Percentiles rank a stretch among this genome's conserved stretches.
Evolutionary conservation across 176 grass and related monocot genomes (phyloP).

Genomic region (Guadua angustifolia): DNA sequence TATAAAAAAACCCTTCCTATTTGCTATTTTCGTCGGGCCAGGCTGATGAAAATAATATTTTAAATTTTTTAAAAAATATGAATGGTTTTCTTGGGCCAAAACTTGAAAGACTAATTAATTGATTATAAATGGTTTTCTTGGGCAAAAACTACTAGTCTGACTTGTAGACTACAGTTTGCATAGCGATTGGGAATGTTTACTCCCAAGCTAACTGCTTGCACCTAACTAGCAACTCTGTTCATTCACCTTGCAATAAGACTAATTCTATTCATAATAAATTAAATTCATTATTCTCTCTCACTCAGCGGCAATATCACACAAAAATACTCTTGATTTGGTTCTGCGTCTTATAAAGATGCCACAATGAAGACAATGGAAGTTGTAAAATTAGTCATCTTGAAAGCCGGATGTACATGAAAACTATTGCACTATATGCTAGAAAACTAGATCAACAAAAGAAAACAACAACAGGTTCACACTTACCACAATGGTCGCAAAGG

Average conservation of each 20-base stretch:
- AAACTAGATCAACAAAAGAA: constrained; percentile 17
- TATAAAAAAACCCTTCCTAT: too few species aligned
- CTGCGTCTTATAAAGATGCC: background rate
- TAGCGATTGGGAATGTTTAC: background rate
- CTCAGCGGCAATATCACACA: constrained; percentile 12
- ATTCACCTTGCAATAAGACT: constrained; percentile 35
- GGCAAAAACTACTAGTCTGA: background rate
- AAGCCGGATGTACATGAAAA: constrained; percentile 14
- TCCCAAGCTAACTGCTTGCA: background rate
- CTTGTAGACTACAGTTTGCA: background rate
- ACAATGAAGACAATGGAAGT: too few species aligned
- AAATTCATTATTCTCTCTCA: background rate
- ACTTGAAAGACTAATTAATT: background rate
- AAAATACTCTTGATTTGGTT: constrained; percentile 23
- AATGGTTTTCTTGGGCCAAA: too few species aligned
- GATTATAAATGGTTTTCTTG: too few species aligned
- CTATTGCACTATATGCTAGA: background rate
- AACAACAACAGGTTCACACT: constrained; percentile 19
- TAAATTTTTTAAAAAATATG: too few species aligned
- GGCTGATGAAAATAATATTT: too few species aligned
- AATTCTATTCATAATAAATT: background rate
- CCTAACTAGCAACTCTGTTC: too few species aligned
- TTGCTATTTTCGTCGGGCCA: too few species aligned
- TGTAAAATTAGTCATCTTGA: background rate
- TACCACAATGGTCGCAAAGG: constrained; percentile 91